Evolutionary conservation across 1,284 basidiomycete genomes (phyloP).

Genomic region (Pterula multifida): DNA sequence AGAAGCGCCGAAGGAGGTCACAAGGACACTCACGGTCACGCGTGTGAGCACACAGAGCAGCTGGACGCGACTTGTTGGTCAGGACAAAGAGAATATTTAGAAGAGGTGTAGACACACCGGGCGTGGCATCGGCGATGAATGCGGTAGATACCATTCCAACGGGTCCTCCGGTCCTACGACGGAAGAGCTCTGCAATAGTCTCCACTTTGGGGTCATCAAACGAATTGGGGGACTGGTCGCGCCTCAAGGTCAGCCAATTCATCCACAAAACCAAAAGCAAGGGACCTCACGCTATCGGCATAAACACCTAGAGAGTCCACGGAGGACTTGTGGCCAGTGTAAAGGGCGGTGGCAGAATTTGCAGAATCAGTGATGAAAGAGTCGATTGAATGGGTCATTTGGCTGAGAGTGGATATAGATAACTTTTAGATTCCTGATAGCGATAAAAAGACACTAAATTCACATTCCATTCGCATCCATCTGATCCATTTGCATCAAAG

Average conservation of each 20-base stretch:
- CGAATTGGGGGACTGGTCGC: slow-evolving; percentile 21
- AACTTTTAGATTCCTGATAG: background rate
- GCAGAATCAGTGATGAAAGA: slow-evolving; percentile 33
- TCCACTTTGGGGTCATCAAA: slow-evolving; percentile 31
- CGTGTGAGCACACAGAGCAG: slow-evolving; percentile 27
- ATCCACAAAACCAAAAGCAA: background rate
- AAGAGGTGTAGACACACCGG: slow-evolving; percentile 15
- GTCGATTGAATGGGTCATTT: slow-evolving; percentile 33
- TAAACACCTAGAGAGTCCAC: slow-evolving; percentile 28
- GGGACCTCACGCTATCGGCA: slow-evolving; percentile 23
- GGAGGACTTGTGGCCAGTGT: slow-evolving; percentile 27
- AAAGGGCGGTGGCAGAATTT: slow-evolving; percentile 29
- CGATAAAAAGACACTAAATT: slow-evolving; percentile 9
- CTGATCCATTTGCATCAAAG: slow-evolving; percentile 31
- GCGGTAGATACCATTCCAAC: slow-evolving; percentile 31
- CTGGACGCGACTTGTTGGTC: slow-evolving; percentile 10
- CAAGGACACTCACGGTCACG: slow-evolving; percentile 19
- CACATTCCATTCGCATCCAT: slow-evolving; percentile 31
- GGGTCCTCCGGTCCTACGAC: slow-evolving; percentile 22
- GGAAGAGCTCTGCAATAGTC: slow-evolving; percentile 30
- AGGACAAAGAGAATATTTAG: background rate
- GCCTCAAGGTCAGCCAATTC: slow-evolving; percentile 1
- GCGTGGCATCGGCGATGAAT: slow-evolving; percentile 28
- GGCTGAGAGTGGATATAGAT: slow-evolving; percentile 15
- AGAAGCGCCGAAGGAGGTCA: background rate